phyloP scores from a whole-genome alignment of 805 yeast genomes.

The Kluyveromyces aestuarii region DNA sequence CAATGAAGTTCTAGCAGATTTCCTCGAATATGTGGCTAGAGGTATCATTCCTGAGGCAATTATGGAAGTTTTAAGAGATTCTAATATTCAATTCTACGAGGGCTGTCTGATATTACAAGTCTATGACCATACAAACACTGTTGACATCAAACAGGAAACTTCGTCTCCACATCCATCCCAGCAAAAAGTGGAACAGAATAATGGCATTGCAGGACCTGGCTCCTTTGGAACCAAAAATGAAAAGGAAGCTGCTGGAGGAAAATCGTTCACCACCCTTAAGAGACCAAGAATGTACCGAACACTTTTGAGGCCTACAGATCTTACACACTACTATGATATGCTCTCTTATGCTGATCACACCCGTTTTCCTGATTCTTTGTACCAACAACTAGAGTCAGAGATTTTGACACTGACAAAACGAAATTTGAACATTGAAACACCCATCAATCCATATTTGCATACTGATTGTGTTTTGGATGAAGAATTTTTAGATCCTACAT shows the following conservation, averaged over 20 bases:
- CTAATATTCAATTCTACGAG: slow-evolving; percentile 76
- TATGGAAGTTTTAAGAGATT: slow-evolving; percentile 82
- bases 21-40: slow-evolving; percentile 65
- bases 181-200: background rate
- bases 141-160: slow-evolving; percentile 17
- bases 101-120: slow-evolving; percentile 83
- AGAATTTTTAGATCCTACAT: slow-evolving; percentile 37
- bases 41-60: slow-evolving; percentile 86
- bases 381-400: slow-evolving; percentile 83
- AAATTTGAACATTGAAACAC: slow-evolving; percentile 64
- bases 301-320: slow-evolving; percentile 67
- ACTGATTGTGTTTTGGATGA: slow-evolving; percentile 28
- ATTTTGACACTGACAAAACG: slow-evolving; percentile 70
- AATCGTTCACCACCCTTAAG: slow-evolving; percentile 16
- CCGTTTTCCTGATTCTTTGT: slow-evolving; percentile 67
- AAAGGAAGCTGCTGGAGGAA: background rate
- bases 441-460: slow-evolving; percentile 54
- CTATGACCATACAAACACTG: slow-evolving; percentile 66
- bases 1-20: slow-evolving; percentile 69
- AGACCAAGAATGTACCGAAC: slow-evolving; percentile 72
- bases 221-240: background rate
- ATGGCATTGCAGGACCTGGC: background rate
- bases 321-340: slow-evolving; percentile 77
- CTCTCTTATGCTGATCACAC: slow-evolving; percentile 77
- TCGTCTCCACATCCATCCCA: slow-evolving; percentile 8